These are phyloP conservation scores for Daldinia decipiens DNA, from an alignment of 495 filamentous ascomycete genomes.

Conservation along the genomic window DNA sequence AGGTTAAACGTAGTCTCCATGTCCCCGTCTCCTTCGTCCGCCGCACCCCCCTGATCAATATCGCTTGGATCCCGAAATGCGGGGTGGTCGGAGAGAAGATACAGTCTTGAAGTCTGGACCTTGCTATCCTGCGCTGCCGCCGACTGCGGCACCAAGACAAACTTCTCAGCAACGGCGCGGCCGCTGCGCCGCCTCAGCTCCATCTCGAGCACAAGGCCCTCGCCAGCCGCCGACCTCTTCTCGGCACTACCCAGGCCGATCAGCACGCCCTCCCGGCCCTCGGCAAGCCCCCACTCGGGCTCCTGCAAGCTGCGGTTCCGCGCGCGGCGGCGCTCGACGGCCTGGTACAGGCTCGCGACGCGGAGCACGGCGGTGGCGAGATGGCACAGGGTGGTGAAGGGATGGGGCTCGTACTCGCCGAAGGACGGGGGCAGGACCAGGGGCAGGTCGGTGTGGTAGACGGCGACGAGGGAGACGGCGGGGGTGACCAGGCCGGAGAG, in stretches of 20 bases:
- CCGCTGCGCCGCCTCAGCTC: constrained; percentile 86
- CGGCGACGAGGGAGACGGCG: constrained; percentile 64
- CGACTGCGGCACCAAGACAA: constrained; percentile 66
- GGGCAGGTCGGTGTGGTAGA: constrained; percentile 76
- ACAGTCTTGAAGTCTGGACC: constrained; percentile 60
- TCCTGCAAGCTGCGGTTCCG: constrained; percentile 73
- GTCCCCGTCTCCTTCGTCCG: constrained; percentile 62
- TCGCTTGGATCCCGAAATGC: constrained; percentile 64
- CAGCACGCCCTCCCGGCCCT: constrained; percentile 78
- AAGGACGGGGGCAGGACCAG: constrained; percentile 40
- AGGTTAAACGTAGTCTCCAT: constrained; percentile 80
- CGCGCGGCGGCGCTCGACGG: constrained; percentile 72
- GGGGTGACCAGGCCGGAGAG: constrained; percentile 66
- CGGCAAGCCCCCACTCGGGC: constrained; percentile 79
- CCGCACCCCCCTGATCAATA: constrained; percentile 44
- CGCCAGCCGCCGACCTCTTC: constrained; percentile 24
- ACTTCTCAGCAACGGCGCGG: constrained; percentile 78
- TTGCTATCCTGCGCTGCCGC: constrained; percentile 11
- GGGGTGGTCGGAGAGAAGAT: constrained; percentile 81
- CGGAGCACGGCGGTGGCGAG: constrained; percentile 62
- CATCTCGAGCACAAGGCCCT: constrained; percentile 80
- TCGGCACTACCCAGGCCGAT: constrained; percentile 61
- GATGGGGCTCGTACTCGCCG: constrained; percentile 71
- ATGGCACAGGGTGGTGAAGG: constrained; percentile 67
- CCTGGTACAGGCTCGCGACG: constrained; percentile 70